These are phyloP conservation scores for Pterocarpus santalinus DNA, from an alignment of 306 rosid species.

Conservation along the genomic window DNA sequence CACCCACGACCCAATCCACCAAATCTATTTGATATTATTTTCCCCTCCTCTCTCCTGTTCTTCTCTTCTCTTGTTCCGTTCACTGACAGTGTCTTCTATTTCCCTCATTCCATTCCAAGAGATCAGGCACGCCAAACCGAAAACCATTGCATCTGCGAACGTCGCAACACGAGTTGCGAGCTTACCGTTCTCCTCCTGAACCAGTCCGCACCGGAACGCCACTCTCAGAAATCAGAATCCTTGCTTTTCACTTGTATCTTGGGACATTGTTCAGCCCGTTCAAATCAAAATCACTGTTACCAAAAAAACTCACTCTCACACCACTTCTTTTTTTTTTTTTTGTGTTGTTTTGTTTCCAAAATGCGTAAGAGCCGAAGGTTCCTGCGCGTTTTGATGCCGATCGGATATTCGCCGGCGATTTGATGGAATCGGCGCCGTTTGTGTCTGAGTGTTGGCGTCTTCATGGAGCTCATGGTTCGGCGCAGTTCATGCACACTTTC, in stretches of 20 bases:
- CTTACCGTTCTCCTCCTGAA: conserved; percentile 48
- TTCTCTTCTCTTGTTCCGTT: conserved; percentile 25
- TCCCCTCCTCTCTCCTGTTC: not conserved
- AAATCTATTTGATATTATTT: conserved; percentile 49
- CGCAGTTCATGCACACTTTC: conserved; percentile 55
- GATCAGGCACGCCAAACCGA: conserved; percentile 14
- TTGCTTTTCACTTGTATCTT: conserved; percentile 24
- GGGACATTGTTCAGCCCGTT: conserved; percentile 35
- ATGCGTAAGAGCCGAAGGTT: conserved; percentile 63
- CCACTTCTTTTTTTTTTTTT: not conserved
- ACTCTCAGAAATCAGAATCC: conserved; percentile 43
- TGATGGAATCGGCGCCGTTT: conserved; percentile 70
- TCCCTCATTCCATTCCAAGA: conserved; percentile 3
- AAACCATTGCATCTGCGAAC: conserved; percentile 8
- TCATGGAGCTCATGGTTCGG: conserved; percentile 75
- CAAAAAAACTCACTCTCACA: conserved; percentile 24
- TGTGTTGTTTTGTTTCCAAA: conserved; percentile 23
- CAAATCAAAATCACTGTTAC: conserved; percentile 46
- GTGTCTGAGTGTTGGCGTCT: conserved; percentile 50
- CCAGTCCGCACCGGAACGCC: conserved; percentile 38
- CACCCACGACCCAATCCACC: conserved; percentile 85
- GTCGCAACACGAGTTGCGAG: conserved; percentile 36
- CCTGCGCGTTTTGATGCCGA: conserved; percentile 57
- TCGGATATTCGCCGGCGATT: conserved; percentile 70
- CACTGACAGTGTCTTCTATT: conserved; percentile 62